Base-by-base conservation (phyloP, 306 rosid genomes). In the Vicia villosa region DNA sequence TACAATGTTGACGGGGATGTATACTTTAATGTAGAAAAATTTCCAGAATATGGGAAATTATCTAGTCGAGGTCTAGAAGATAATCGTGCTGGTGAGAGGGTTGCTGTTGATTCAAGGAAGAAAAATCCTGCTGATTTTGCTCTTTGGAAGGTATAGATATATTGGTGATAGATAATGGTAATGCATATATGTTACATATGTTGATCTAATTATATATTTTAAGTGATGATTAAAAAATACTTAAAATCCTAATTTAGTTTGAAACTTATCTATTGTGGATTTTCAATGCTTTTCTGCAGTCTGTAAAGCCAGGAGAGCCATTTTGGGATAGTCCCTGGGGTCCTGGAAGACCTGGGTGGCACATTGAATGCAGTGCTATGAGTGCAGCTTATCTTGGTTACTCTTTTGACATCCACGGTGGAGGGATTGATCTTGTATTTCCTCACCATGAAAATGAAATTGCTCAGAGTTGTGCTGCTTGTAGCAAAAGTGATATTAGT, bases 281-380 rank as follows among this genome's bases (percentile, higher is more conserved):
- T 68, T 30, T 54, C 69, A 15, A 58, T 74, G 56, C 63, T 40
- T 50, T 66, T 56, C 62, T 83, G 79, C 88, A 94, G 97, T 86
- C 97, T 66, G 86, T 91, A 68, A 94, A 94, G 87, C 87, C 85
- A 63, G 99, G 97, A 43, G 99, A 94, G 62, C 99, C 97, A 61
- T 91, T 80, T 81, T 94, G 99, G 99, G 99, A 81, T 66, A 91
- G 97, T 78, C 96, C 96, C 11, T 94, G 99, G 99, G 97, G 97
- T 54, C 84, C 92, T 62, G 96, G 97, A 84, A 84, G 99, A 83
- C 99, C 99, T 51, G 99, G 99, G 34, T 94, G 99, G 99, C 99
- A 94, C 80, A 94, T 94, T 43, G 97, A 94, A 77, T 94, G 99
- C 80, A 94, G 99, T 87, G 97, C 99, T 78, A 94, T 94, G 99